Base-by-base conservation (phyloP, 148 eudicot species). In the Agrostemma githago region DNA sequence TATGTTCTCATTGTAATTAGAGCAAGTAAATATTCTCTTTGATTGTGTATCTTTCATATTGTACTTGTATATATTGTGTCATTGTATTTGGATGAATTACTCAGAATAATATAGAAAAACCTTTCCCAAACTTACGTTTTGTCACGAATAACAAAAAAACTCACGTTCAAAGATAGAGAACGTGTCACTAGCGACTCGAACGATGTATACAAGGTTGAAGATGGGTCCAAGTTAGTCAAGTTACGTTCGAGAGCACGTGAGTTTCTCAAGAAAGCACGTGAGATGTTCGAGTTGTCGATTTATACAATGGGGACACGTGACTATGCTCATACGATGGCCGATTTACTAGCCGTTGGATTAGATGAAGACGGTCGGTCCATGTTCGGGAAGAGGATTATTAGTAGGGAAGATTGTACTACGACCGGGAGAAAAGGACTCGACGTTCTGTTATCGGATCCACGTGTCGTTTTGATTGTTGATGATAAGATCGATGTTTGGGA, bases 201-300 rank as follows among this genome's bases (percentile, higher is more conserved):
- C 26, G 8, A 19, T 14, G 1, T 76, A 1, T 9, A 15, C 26
- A 16, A 59, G 46, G 34, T 11, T 62, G 62, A 9, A 1, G 38
- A 15, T 17, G 61, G 19, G 21, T 7, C 16, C 2, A 26, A 5
- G 9, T 19, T 70, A 5, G 48, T 70, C 7, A 76, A 76, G 34
- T 26, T 77, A 6, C 54, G 79, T 56, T 74, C 75, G 2, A 74
- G 79, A 3, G 70, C n/a, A 3, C 59, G 17, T 4, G 3, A 38
- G 0, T 77, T 77, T 38, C 62, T 77, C 0, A 19, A 53, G 56
- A 8, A 77, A 48, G 70, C 40, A 3, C 20, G 63, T 5, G 5
- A 60, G 41, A 77, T 77, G 75, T 77, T 77, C 42, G 79, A 77
- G 8, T n/a, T 77, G 9, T 77, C 79, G 0, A 40, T 77, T 3